phyloP scores from a whole-genome alignment of 345 rosid genomes.

The Diplotaxis tenuifolia region DNA sequence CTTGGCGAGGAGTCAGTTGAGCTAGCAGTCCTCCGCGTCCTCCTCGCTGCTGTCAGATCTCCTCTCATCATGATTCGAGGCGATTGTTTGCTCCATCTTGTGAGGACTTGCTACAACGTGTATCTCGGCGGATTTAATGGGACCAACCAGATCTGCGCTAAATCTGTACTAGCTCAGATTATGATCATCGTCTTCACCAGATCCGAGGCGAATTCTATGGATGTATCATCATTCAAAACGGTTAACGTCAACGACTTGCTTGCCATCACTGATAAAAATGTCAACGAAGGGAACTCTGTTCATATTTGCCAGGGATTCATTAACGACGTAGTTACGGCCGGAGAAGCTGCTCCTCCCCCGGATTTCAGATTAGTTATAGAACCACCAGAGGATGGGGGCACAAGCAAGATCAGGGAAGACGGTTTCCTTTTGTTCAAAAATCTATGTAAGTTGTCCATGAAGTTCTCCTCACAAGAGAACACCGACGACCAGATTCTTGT shows the following conservation, averaged over 20 bases:
- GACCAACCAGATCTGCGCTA: constrained; percentile 95
- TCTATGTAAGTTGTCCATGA: constrained; percentile 90
- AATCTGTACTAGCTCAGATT: constrained; percentile 87
- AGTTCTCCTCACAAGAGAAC: constrained; percentile 82
- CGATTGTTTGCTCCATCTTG: constrained; percentile 67
- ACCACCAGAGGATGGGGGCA: constrained; percentile 35
- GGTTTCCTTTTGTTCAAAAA: constrained; percentile 83
- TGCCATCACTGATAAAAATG: constrained; percentile 77
- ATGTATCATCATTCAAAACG: constrained; percentile 43
- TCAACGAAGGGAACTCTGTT: constrained; percentile 87
- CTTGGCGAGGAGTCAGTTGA: constrained; percentile 77
- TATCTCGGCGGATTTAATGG: constrained; percentile 79
- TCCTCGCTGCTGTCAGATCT: constrained; percentile 74
- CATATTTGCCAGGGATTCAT: constrained; percentile 71
- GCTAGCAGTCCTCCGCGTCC: constrained; percentile 69
- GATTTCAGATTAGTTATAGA: constrained; percentile 41
- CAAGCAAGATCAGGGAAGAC: constrained; percentile 85
- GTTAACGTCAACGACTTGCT: constrained; percentile 68
- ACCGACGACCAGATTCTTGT: constrained; percentile 89
- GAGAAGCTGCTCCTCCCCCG: constrained; percentile 56
- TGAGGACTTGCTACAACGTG: constrained; percentile 86
- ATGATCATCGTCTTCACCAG: constrained; percentile 68
- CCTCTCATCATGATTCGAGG: constrained; percentile 76
- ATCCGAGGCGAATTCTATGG: constrained; percentile 70
- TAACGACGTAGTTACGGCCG: constrained; percentile 60